Evolutionary conservation across 352 stramenopile species (phyloP), one percentile per base, ranked within the genome.

Genomic region (Globisporangium mamillatum): DNA sequence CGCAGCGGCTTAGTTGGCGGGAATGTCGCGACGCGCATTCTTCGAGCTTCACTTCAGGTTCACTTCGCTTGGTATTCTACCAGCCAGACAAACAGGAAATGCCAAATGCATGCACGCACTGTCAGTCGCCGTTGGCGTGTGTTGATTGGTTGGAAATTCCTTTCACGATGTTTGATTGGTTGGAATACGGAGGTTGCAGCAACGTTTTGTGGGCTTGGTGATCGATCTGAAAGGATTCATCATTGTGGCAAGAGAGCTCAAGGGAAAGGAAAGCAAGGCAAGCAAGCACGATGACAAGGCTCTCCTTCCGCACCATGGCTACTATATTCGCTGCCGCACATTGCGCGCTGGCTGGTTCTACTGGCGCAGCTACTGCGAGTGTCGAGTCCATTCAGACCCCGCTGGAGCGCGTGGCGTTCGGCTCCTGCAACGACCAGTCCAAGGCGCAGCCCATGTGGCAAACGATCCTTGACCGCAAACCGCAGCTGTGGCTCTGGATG

Each of bases 351-450:
- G 54, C 18, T 34, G 34, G 10, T 20, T 2, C 22, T 32, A 1
- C 9, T 6, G n/a, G 46, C 20, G n/a, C 32, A 22, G 8, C 25
- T 27, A 4, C 16, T 29, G 6, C 12, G 4, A 46, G 55, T 20
- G 24, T 46, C 3, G 53, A 46, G 0, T n/a, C 32, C 22, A 76
- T 91, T 54, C 67, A 75, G 63, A 22, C 65, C 48, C 76, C 82
- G 29, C 74, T 91, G 52, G 60, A 79, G 44, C 80, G 72, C 56
- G 69, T 95, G 52, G 84, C 75, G 44, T 95, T 95, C 72, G 88
- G 85, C 50, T 95, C 88, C 10, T 95, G 88, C 81, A 95, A 93
- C 58, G 84, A 95, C 58, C 88, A 95, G 74, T 81, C 74, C 73
- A 87, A 92, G 60, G 74, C 78, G 38, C 84, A 95, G 70, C 83